These are phyloP conservation scores for Colletotrichum shisoi DNA, from an alignment of 2,329 filamentous ascomycete genomes.

Conservation along the genomic window DNA sequence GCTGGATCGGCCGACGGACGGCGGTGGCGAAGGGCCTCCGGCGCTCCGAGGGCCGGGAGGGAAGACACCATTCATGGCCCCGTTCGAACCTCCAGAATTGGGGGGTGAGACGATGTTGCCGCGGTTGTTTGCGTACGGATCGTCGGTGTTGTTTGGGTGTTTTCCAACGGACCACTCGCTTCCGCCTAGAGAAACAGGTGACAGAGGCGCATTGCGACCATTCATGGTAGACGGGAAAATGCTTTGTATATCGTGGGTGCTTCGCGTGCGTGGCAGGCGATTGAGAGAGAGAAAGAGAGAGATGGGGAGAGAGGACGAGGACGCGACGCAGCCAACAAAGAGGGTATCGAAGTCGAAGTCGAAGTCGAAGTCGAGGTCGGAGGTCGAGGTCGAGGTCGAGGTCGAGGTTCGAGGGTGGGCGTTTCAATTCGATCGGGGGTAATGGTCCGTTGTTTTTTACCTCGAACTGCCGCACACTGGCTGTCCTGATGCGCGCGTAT, in stretches of 20 bases:
- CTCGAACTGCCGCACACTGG: too few species aligned
- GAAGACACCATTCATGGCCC: conserved; percentile 66
- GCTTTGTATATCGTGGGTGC: conserved; percentile 11
- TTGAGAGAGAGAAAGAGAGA: conserved; percentile 29
- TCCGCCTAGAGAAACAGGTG: conserved; percentile 82
- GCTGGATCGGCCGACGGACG: conserved; percentile 85
- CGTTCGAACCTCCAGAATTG: conserved; percentile 69
- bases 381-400: conserved; percentile 18
- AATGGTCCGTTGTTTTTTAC: conserved; percentile 10
- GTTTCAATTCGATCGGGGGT: conserved; percentile 23
- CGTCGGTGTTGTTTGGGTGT: conserved; percentile 66
- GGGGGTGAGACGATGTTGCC: conserved; percentile 73
- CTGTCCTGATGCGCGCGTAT: too few species aligned
- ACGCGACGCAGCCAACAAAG: conserved; percentile 33
- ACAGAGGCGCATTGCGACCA: conserved; percentile 77
- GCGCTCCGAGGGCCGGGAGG: conserved; percentile 63
- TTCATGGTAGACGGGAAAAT: conserved; percentile 63
- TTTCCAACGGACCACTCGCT: conserved; percentile 82
- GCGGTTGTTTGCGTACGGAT: conserved; percentile 62
- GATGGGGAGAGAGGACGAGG: conserved; percentile 30
- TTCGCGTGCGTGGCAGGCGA: conserved; percentile 40
- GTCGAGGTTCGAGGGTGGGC: conserved; percentile 4
- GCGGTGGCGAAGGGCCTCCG: conserved; percentile 81
- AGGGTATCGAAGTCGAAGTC: conserved; percentile 24
- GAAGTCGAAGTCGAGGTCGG: conserved; percentile 11